Base-by-base conservation (phyloP, 345 rosid genomes). In the Jatropha curcas region DNA sequence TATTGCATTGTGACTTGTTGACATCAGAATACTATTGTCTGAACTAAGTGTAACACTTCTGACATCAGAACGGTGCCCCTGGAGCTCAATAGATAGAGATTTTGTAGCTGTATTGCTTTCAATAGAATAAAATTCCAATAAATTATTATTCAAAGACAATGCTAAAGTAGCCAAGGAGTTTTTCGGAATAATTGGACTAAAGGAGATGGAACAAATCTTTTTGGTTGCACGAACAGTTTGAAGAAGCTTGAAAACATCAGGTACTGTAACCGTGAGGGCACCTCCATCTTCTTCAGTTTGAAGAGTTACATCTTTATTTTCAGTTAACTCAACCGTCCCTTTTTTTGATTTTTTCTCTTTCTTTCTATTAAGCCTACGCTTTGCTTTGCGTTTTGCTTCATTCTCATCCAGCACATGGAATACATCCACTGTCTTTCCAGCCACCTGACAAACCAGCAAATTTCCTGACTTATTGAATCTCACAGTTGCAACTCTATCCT, bases 11-110 rank as follows among this genome's bases (percentile, higher is more conserved):
- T 94, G 97, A 83, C 99, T 92, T 11, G 98, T 94, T 80, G 99
- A 92, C 97, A 94, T 84, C 83, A 94, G 81, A 74, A 92, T 88
- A 41, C 85, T 86, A 82, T 86, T 94, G 78, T 94, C 98, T 67
- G 90, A 83, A 80, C 94, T 92, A 74, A 94, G 96, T 61, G 98
- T 82, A 65, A 92, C 84, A 67, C 99, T 94, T 80, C 99, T 89
- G 76, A 94, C 89, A 74, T 88, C 98, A 72, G 98, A 88, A 60
- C 99, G 92, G 77, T 94, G 97, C 65, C 99, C 99, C 57, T 89
- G 91, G 34, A 90, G 93, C 69, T 94, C 99, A 82, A 94, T 89
- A 80, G 88, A 74, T 64, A 84, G 81, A 71, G 82, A 70, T 85
- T 85, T 90, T 69, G 81, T 82, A 59, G 76, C 81, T 60, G 73